phyloP scores from a whole-genome alignment of 768 basidiomycete genomes.

The Fistulinella prunicolor region DNA sequence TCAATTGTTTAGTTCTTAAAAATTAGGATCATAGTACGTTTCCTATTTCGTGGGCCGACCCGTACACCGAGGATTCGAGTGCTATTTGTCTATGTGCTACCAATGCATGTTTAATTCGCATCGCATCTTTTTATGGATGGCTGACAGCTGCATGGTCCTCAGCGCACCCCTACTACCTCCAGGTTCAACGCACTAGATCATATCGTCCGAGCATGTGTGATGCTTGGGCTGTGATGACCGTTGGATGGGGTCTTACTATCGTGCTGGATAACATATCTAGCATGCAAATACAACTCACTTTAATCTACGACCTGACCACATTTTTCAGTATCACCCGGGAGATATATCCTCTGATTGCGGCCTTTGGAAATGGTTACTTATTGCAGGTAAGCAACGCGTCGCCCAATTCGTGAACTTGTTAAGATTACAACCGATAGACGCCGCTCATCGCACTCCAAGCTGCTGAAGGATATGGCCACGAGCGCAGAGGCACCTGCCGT shows the following conservation, averaged over 20 bases:
- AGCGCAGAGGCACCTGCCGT: conserved; percentile 38
- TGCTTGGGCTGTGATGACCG: conserved; percentile 26
- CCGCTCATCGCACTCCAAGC: conserved; percentile 40
- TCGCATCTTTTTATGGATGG: neutral
- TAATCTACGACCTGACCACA: neutral
- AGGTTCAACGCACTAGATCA: conserved; percentile 30
- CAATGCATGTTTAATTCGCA: conserved; percentile 22
- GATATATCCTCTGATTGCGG: conserved; percentile 31
- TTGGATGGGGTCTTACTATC: conserved; percentile 37
- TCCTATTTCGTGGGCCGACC: neutral
- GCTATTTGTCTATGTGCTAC: conserved; percentile 41
- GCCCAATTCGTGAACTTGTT: neutral
- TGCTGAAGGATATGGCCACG: conserved; percentile 41
- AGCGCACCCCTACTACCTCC: conserved; percentile 36
- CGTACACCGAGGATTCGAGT: conserved; percentile 8
- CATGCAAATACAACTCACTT: conserved; percentile 16
- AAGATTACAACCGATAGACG: conserved; percentile 4
- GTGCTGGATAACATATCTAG: conserved; percentile 33
- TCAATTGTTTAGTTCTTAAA: neutral
- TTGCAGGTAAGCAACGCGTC: conserved; percentile 26
- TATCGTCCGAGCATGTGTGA: conserved; percentile 35
- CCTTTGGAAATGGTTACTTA: conserved; percentile 33
- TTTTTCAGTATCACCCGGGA: conserved; percentile 29
- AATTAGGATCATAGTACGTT: conserved; percentile 27
- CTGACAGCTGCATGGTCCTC: conserved; percentile 22